A percentile compares a stretch with the other conserved stretches of the same genome.
These are phyloP conservation scores for Plasmodium coatneyi DNA, from an alignment of 169 alveolate species.

Conservation along the genomic window DNA sequence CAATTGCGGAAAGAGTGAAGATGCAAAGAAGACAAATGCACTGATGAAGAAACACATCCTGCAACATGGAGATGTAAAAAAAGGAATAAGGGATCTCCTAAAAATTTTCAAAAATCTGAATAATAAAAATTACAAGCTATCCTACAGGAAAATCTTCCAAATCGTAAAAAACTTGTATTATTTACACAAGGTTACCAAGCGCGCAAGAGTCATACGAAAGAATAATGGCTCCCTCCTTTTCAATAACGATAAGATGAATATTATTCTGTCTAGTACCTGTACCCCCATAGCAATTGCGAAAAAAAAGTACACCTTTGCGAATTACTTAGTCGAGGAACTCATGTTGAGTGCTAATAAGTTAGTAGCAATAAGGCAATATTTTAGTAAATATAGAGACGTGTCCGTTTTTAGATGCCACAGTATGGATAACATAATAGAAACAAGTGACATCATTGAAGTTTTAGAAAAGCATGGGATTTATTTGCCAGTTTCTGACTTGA, in stretches of 20 bases:
- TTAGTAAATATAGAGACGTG: slow-evolving; percentile 52
- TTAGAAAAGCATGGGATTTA: slow-evolving; percentile 51
- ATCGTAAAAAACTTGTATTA: slow-evolving; percentile 42
- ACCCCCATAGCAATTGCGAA: slow-evolving; percentile 56
- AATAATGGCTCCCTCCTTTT: slow-evolving; percentile 63
- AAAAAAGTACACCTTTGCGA: slow-evolving; percentile 49
- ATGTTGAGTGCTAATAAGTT: slow-evolving; percentile 97
- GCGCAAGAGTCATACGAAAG: slow-evolving; percentile 51
- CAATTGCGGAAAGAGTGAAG: not conserved
- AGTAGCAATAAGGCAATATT: slow-evolving; percentile 88
- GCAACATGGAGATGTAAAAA: not conserved
- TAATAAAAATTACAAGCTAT: slow-evolving; percentile 15
- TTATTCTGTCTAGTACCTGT: slow-evolving; percentile 26
- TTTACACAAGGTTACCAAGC: slow-evolving; percentile 44
- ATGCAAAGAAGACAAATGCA: not conserved
- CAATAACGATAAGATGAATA: slow-evolving; percentile 41
- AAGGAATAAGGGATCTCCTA: not conserved
- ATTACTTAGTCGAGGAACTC: slow-evolving; percentile 95
- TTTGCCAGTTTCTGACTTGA: slow-evolving; percentile 8
- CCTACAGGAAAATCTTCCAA: slow-evolving; percentile 18
- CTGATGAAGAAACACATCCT: slow-evolving; percentile 9
- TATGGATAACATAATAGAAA: slow-evolving; percentile 21
- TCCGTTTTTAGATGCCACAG: slow-evolving; percentile 60
- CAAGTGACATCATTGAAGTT: slow-evolving; percentile 49
- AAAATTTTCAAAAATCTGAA: slow-evolving; percentile 24